A percentile compares a stretch with the other conserved stretches of the same genome.
phyloP scores from a whole-genome alignment of 2,329 filamentous ascomycete species.

The Neocucurbitaria cava region DNA sequence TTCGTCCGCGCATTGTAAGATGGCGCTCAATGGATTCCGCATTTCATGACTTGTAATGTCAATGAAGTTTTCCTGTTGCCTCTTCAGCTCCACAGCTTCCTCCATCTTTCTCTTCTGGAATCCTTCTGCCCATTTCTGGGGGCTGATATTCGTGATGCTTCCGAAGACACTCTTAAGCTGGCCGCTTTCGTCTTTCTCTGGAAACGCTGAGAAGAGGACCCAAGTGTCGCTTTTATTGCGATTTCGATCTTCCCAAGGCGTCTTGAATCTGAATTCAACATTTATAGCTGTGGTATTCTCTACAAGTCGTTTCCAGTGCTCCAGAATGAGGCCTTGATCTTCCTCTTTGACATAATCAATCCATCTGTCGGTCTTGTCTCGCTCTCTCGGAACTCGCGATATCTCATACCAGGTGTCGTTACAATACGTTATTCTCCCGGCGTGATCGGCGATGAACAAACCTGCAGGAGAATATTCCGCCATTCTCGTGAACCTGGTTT shows the following conservation, averaged over 20 bases:
- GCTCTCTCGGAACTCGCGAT: slow-evolving; percentile 68
- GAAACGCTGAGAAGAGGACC: slow-evolving; percentile 79
- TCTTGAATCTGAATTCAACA: slow-evolving; percentile 78
- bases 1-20: slow-evolving; percentile 79
- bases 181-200: slow-evolving; percentile 70
- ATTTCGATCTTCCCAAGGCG: slow-evolving; percentile 66
- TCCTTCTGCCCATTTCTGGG: slow-evolving; percentile 84
- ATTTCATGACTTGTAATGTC: slow-evolving; percentile 80
- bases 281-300: slow-evolving; percentile 69
- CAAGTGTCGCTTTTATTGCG: slow-evolving; percentile 69
- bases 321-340: slow-evolving; percentile 65
- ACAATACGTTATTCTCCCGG: slow-evolving; percentile 76
- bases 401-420: slow-evolving; percentile 80
- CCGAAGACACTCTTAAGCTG: slow-evolving; percentile 77
- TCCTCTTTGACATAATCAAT: slow-evolving; percentile 74
- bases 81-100: slow-evolving; percentile 81
- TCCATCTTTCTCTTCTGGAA: slow-evolving; percentile 79
- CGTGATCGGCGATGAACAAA: slow-evolving; percentile 80
- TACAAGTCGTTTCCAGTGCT: slow-evolving; percentile 69
- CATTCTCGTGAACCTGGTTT: slow-evolving; percentile 83
- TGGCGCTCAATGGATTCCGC: slow-evolving; percentile 77
- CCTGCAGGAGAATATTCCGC: slow-evolving; percentile 84
- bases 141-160: slow-evolving; percentile 83
- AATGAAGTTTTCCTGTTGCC: slow-evolving; percentile 82
- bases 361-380: slow-evolving; percentile 69